Evolutionary conservation across 2,329 filamentous ascomycete species (phyloP).

Genomic region (Paecilomyces niveus): DNA sequence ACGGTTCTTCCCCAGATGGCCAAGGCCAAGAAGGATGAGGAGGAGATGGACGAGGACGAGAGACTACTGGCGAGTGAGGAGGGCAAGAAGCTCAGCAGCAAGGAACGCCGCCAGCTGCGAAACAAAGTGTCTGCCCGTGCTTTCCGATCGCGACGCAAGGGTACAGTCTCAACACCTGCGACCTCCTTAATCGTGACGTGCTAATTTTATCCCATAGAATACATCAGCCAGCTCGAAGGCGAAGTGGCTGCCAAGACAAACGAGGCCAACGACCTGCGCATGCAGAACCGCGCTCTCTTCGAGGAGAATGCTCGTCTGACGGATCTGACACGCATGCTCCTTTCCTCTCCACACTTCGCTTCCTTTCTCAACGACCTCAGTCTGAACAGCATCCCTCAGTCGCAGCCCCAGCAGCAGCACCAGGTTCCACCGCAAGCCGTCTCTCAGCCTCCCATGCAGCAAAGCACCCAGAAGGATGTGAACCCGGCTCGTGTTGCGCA

Average conservation of each 20-base stretch:
- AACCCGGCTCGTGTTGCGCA: conserved; percentile 52
- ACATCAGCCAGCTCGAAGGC: conserved; percentile 87
- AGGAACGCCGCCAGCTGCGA: conserved; percentile 90
- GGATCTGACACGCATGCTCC: conserved; percentile 72
- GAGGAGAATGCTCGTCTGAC: conserved; percentile 79
- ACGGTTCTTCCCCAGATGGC: conserved; percentile 58
- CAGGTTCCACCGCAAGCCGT: conserved; percentile 33
- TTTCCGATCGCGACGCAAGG: conserved; percentile 96
- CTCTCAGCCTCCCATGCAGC: conserved; percentile 36
- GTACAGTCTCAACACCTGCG: conserved; percentile 47
- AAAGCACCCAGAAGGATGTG: conserved; percentile 57
- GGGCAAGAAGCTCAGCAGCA: conserved; percentile 98
- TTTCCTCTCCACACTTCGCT: conserved; percentile 74
- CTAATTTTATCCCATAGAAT: conserved; percentile 56
- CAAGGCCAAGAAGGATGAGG: conserved; percentile 82
- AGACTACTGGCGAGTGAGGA: conserved; percentile 89
- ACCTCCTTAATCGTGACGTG: conserved; percentile 1
- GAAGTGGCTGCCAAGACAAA: conserved; percentile 79
- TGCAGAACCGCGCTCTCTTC: conserved; percentile 71
- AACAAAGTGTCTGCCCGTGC: conserved; percentile 98
- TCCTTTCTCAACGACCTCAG: conserved; percentile 69
- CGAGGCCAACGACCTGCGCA: conserved; percentile 73
- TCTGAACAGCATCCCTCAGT: conserved; percentile 45
- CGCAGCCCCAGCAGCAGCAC: conserved; percentile 29
- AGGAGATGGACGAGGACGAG: conserved; percentile 98